Conservation (phyloP, 75 land plant genomes). For the Cunninghamia lanceolata region DNA sequence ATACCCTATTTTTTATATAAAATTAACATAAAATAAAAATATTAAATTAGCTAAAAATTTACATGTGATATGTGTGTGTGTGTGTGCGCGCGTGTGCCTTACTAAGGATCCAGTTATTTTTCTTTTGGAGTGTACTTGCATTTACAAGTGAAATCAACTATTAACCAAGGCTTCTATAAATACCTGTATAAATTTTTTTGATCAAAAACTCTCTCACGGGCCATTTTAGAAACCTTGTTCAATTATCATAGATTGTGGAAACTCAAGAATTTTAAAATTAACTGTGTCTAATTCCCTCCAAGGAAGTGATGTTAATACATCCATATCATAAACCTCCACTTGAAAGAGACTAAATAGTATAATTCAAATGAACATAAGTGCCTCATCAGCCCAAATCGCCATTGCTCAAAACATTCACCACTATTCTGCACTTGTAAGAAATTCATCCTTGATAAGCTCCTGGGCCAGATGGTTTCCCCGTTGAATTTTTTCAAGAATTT, state of each 20-base stretch:
- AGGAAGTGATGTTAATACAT: too few species aligned
- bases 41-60: neutral
- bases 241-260: neutral
- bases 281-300: too few species aligned
- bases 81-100: too few species aligned
- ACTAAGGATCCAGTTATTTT: too few species aligned
- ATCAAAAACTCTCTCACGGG: neutral
- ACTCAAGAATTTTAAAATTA: neutral
- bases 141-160: too few species aligned
- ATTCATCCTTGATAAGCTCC: too few species aligned
- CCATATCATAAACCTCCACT: neutral
- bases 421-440: neutral
- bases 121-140: neutral
- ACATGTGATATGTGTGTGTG: too few species aligned
- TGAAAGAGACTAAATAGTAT: neutral
- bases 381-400: neutral
- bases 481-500: too few species aligned
- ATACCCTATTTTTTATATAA: too few species aligned
- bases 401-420: neutral
- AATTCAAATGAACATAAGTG: neutral
- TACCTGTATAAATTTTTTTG: neutral
- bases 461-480: too few species aligned
- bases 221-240: neutral
- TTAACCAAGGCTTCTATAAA: neutral
- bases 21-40: too few species aligned